These are phyloP conservation scores for Sedum album DNA, from an alignment of 164 flowering plant genomes.

Conservation along the genomic window DNA sequence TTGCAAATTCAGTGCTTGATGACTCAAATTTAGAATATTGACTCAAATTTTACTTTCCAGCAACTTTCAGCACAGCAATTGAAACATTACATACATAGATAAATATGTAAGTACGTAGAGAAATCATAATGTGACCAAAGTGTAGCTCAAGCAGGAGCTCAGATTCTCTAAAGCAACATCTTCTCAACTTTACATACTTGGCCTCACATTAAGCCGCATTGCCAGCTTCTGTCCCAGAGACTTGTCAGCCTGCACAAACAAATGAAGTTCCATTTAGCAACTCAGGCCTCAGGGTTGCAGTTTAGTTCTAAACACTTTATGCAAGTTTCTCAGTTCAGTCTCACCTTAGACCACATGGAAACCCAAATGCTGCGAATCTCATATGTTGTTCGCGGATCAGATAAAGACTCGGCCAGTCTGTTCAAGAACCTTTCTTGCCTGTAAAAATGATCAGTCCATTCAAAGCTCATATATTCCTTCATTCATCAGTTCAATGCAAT, in stretches of 20 bases:
- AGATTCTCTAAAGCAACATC: background rate
- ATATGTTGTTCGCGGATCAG: slow-evolving; percentile 82
- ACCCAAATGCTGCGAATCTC: slow-evolving; percentile 84
- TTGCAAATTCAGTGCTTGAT: too few species aligned
- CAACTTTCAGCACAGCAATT: too few species aligned
- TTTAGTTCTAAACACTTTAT: background rate
- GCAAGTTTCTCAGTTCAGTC: background rate
- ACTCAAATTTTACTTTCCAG: background rate
- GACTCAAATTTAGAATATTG: background rate
- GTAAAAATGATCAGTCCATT: slow-evolving; percentile 1
- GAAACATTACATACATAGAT: background rate
- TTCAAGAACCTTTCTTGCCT: slow-evolving; percentile 81
- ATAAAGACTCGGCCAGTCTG: slow-evolving; percentile 58
- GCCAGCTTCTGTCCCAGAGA: slow-evolving; percentile 86
- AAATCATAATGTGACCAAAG: too few species aligned
- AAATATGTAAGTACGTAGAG: background rate
- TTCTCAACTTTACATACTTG: slow-evolving; percentile 37
- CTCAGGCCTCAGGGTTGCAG: background rate
- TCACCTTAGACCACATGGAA: slow-evolving; percentile 81
- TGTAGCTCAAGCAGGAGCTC: too few species aligned
- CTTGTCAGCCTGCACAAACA: slow-evolving; percentile 53
- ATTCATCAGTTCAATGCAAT: background rate
- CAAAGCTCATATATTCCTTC: background rate
- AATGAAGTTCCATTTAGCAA: background rate
- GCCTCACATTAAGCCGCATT: slow-evolving; percentile 70